Conservation (phyloP, 257 asterid genomes). For the Capsicum chinense region DNA sequence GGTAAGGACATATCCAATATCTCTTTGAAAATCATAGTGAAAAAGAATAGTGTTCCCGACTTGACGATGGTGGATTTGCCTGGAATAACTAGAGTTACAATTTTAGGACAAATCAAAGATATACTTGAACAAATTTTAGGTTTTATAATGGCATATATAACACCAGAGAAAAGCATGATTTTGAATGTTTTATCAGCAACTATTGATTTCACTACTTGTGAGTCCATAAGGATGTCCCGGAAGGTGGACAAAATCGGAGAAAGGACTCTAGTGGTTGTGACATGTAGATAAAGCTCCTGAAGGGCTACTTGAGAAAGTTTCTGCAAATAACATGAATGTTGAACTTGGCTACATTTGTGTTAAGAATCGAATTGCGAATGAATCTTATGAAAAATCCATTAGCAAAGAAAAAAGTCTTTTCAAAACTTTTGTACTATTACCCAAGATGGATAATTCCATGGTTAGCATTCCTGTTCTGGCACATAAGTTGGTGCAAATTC, state of each 20-base stretch:
- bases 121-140: constrained; percentile 38
- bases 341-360: constrained; percentile 32
- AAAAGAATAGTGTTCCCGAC: too few relatives aligned
- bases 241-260: constrained; percentile 37
- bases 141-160: constrained; percentile 39
- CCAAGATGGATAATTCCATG: constrained; percentile 41
- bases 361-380: constrained; percentile 34
- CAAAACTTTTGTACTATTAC: constrained; percentile 33
- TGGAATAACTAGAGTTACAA: too few relatives aligned
- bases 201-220: constrained; percentile 46
- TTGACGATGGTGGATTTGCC: too few relatives aligned
- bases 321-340: constrained; percentile 26
- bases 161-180: constrained; percentile 43
- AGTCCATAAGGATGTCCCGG: constrained; percentile 44
- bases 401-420: constrained; percentile 37
- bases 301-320: constrained; percentile 46
- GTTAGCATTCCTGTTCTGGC: constrained; percentile 48
- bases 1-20: too few relatives aligned
- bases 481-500: constrained; percentile 39
- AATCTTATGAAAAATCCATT: constrained; percentile 41
- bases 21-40: too few relatives aligned
- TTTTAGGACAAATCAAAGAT: too few relatives aligned
- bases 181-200: constrained; percentile 42
- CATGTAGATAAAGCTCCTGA: constrained; percentile 44
- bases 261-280: constrained; percentile 45